These are phyloP conservation scores for Cotoneaster glaucophyllus DNA, from an alignment of 306 rosid species.

Conservation along the genomic window DNA sequence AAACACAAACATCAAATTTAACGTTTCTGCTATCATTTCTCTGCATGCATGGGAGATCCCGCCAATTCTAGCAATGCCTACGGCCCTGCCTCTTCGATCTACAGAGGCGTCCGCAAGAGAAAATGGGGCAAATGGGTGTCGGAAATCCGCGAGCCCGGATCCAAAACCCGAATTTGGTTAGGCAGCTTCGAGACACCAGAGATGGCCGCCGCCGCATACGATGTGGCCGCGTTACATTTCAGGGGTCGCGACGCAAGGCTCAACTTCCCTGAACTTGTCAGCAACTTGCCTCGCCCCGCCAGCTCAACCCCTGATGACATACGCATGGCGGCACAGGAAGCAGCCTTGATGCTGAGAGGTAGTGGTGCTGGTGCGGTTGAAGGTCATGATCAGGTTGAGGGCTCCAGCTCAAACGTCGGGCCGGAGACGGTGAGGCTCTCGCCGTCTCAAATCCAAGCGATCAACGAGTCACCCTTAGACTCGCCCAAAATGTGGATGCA, in stretches of 20 bases:
- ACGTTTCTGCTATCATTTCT: neutral
- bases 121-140: neutral
- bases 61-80: neutral
- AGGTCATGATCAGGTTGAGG: neutral
- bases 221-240: constrained; percentile 72
- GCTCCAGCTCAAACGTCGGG: neutral
- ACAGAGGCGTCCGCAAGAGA: neutral
- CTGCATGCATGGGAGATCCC: neutral
- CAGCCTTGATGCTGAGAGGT: constrained; percentile 41
- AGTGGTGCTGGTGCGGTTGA: neutral
- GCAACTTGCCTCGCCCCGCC: constrained; percentile 42
- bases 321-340: constrained; percentile 67
- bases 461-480: constrained; percentile 78
- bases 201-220: constrained; percentile 51
- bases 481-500: constrained; percentile 95
- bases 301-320: constrained; percentile 50
- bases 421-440: constrained; percentile 47
- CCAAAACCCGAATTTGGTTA: neutral
- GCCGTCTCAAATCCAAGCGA: constrained; percentile 71
- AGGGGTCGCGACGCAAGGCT: constrained; percentile 50
- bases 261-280: constrained; percentile 57
- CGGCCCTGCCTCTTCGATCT: constrained; percentile 23
- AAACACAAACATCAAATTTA: no score
- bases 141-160: neutral
- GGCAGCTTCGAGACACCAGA: constrained; percentile 18